Evolutionary conservation across 169 alveolate species (phyloP).

Genomic region (Plasmodium chabaudi): DNA sequence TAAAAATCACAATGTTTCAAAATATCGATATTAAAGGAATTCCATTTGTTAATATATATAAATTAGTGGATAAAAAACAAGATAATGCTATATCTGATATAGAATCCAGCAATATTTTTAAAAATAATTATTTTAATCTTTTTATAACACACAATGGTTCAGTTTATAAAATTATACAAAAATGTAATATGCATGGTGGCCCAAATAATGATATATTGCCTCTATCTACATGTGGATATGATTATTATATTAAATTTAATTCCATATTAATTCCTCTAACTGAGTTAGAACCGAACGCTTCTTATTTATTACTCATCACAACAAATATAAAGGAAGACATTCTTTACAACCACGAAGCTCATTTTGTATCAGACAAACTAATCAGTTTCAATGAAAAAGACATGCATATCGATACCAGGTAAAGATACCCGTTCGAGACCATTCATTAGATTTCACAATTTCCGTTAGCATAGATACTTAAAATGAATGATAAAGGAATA

Average conservation of each 20-base stretch:
- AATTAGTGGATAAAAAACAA: conserved; percentile 16
- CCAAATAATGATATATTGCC: conserved; percentile 66
- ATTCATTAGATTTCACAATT: not conserved
- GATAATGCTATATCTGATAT: conserved; percentile 1
- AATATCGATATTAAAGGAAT: conserved; percentile 69
- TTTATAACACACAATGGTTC: conserved; percentile 20
- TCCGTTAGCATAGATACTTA: no score
- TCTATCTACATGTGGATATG: conserved; percentile 72
- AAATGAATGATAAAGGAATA: no score
- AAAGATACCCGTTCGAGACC: not conserved
- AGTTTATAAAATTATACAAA: conserved; percentile 39
- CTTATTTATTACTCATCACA: conserved; percentile 62
- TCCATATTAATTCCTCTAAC: conserved; percentile 63
- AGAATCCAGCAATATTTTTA: conserved; percentile 37
- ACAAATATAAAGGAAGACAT: conserved; percentile 75
- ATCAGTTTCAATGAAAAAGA: conserved; percentile 15
- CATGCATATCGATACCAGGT: conserved; percentile 1
- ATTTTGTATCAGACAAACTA: conserved; percentile 70
- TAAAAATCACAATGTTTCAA: conserved; percentile 54
- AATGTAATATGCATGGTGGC: conserved; percentile 73
- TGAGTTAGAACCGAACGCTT: conserved; percentile 26
- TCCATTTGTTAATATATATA: conserved; percentile 70
- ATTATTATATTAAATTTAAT: conserved; percentile 68
- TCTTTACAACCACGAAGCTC: conserved; percentile 47
- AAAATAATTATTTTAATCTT: conserved; percentile 39